Conservation (phyloP, 2,329 filamentous ascomycete species). For the Botryosphaeria dothidea region DNA sequence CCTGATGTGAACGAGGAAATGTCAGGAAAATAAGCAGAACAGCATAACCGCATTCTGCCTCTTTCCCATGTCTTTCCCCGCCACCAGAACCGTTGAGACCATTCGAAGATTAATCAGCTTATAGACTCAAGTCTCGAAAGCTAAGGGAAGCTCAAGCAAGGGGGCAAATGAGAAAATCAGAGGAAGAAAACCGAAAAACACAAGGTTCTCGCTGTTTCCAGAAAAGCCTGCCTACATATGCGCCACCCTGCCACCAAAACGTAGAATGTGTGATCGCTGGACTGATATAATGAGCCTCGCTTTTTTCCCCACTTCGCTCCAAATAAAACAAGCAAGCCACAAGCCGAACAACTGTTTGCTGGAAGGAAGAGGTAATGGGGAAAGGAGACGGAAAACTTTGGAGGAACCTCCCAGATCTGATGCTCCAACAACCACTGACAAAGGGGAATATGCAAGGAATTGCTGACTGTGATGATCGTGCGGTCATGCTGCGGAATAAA, state of each 20-base stretch:
- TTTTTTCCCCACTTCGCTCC: slow-evolving; percentile 9
- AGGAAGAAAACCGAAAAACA: background rate
- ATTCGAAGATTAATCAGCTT: background rate
- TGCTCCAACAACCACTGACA: slow-evolving; percentile 14
- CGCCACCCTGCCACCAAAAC: slow-evolving; percentile 3
- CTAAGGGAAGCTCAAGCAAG: background rate
- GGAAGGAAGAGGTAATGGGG: background rate
- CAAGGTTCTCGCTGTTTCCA: slow-evolving; percentile 11
- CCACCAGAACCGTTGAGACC: background rate
- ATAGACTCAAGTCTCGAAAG: background rate
- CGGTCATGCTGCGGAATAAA: slow-evolving; percentile 10
- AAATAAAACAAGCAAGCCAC: slow-evolving; percentile 10
- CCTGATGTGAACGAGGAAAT: background rate
- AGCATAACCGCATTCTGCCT: background rate
- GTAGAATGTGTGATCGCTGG: background rate
- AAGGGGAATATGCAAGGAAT: slow-evolving; percentile 18
- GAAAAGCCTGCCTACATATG: slow-evolving; percentile 11
- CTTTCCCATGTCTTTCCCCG: background rate
- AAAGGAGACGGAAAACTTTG: background rate
- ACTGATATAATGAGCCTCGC: slow-evolving; percentile 9
- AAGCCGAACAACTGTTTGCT: background rate
- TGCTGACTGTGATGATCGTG: slow-evolving; percentile 14
- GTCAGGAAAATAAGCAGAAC: background rate
- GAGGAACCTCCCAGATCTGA: background rate
- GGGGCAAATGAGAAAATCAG: background rate